Evolutionary conservation across 73 alveolate genomes (phyloP).

Genomic region (Paraurostyla sp.): DNA sequence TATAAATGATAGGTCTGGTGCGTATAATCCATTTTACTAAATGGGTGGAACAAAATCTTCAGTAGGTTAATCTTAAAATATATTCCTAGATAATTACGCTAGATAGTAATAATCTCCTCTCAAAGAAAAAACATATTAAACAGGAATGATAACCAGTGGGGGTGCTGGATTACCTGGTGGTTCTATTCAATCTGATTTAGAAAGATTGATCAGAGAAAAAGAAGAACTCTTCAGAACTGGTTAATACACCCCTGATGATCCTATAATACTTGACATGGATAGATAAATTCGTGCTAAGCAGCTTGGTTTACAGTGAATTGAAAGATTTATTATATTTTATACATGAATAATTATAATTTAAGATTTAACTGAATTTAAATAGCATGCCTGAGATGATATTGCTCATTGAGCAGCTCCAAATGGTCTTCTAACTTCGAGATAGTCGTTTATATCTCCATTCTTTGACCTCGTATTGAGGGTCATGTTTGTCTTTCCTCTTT

Average conservation of each 20-base stretch:
- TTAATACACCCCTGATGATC: slow-evolving; percentile 87
- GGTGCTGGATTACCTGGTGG: not conserved
- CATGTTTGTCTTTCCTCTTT: slow-evolving; percentile 54
- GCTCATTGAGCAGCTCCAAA: slow-evolving; percentile 81
- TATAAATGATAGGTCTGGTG: not conserved
- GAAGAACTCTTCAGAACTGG: slow-evolving; percentile 86
- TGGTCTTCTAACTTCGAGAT: slow-evolving; percentile 80
- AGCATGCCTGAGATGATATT: not conserved
- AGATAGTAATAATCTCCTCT: slow-evolving; percentile 23
- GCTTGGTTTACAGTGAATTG: slow-evolving; percentile 24
- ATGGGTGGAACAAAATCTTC: not conserved
- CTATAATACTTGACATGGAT: slow-evolving; percentile 85
- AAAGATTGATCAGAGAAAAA: slow-evolving; percentile 84
- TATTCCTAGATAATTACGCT: slow-evolving; percentile 56
- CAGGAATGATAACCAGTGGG: not conserved
- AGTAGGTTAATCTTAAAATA: not conserved
- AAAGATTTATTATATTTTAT: not conserved
- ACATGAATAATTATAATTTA: slow-evolving; percentile 1
- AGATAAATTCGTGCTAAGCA: slow-evolving; percentile 73
- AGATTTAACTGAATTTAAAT: slow-evolving; percentile 47
- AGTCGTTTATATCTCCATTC: slow-evolving; percentile 73
- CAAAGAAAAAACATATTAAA: not conserved
- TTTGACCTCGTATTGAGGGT: slow-evolving; percentile 50
- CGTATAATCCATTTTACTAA: not conserved
- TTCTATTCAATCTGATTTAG: slow-evolving; percentile 66